Evolutionary conservation across 2,329 filamentous ascomycete species (phyloP).

Genomic region (Sphaerulina musiva): DNA sequence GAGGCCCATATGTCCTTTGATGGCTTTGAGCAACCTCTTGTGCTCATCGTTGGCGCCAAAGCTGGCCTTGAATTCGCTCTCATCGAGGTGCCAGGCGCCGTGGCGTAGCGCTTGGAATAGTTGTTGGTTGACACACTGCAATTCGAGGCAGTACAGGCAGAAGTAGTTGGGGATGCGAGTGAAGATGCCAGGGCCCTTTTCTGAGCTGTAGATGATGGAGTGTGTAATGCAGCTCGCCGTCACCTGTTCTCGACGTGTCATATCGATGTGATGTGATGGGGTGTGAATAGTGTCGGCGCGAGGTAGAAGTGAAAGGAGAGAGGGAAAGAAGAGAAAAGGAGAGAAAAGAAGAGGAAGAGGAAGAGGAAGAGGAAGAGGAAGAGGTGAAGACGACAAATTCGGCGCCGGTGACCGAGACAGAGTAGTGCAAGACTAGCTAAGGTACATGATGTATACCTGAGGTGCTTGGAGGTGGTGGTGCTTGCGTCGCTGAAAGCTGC

Average conservation of each 20-base stretch:
- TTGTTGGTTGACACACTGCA: constrained; percentile 34
- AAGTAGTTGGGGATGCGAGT: constrained; percentile 19
- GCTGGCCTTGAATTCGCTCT: constrained; percentile 50
- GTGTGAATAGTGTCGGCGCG: not conserved
- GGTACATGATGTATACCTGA: too few relatives aligned
- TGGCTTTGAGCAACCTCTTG: constrained; percentile 45
- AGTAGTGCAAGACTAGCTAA: too few relatives aligned
- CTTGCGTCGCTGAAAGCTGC: too few relatives aligned
- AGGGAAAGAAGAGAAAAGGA: not conserved
- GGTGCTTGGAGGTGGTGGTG: too few relatives aligned
- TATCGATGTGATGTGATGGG: not conserved
- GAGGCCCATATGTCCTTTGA: constrained; percentile 59
- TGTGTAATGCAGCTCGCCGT: constrained; percentile 19
- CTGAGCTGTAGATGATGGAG: constrained; percentile 18
- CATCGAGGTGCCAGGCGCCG: constrained; percentile 48
- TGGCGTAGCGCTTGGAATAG: constrained; percentile 48
- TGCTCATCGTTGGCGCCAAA: constrained; percentile 42
- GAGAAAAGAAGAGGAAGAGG: too few relatives aligned
- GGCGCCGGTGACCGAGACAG: too few relatives aligned
- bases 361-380: too few relatives aligned
- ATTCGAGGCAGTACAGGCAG: constrained; percentile 32
- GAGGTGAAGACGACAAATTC: too few relatives aligned
- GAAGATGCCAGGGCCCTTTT: constrained; percentile 8
- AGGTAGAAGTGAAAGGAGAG: not conserved
- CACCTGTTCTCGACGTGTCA: constrained; percentile 19